Percentiles rank a stretch among this genome's conserved stretches.
These are phyloP conservation scores for Secale cereale DNA, from an alignment of 176 grass and related monocot genomes.

Conservation along the genomic window DNA sequence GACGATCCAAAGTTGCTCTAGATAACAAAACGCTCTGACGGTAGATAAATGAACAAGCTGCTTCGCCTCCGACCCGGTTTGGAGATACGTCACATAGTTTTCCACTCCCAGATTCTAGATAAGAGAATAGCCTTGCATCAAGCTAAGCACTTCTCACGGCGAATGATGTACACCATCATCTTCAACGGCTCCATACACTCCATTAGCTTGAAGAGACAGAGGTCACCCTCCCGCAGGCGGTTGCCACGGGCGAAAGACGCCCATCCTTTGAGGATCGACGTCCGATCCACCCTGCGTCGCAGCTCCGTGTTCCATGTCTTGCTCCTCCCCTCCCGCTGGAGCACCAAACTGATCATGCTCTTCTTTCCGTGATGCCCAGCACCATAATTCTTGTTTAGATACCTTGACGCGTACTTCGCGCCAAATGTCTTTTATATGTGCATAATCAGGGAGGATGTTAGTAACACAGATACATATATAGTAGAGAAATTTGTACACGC, in stretches of 20 bases:
- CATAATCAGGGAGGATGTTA: background rate
- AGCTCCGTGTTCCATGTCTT: background rate
- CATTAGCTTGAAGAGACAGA: background rate
- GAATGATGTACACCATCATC: conserved; percentile 7
- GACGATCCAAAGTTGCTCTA: background rate
- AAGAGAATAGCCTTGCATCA: background rate
- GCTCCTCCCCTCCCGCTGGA: background rate
- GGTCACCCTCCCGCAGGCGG: background rate
- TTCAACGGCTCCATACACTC: background rate
- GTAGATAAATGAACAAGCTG: background rate
- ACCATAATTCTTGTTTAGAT: background rate
- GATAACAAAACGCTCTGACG: background rate
- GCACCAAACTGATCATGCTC: background rate
- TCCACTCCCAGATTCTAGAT: no score
- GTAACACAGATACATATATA: no score
- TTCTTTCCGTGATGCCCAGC: background rate
- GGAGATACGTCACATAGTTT: no score
- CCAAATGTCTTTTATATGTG: no score
- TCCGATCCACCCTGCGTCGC: background rate
- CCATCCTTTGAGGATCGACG: background rate
- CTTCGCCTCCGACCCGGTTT: background rate
- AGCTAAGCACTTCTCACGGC: background rate
- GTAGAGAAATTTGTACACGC: no score
- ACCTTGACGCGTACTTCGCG: no score
- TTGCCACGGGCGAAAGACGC: background rate